Base-by-base conservation (phyloP, 495 filamentous ascomycete species). In the Niebla homalea region DNA sequence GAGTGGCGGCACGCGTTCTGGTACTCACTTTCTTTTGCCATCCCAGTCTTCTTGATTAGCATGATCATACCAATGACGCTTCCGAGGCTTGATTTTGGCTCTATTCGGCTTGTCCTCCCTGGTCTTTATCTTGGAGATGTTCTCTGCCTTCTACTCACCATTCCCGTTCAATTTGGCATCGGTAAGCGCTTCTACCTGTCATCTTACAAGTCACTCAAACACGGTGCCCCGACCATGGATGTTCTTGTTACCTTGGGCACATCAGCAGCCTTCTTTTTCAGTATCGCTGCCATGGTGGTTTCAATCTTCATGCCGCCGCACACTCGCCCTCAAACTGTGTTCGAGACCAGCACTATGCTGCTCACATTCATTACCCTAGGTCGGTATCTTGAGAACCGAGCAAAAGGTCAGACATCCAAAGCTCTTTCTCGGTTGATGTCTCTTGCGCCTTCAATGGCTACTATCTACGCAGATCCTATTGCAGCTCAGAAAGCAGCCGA, bases 331-430 rank as follows among this genome's bases (percentile, higher is more conserved):
- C 79, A 77, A 48, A 95, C 86, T 5, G 83, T 97, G 3, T 99
- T 97, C 55, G 92, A 99, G 56, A 99, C 92, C 0, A 94, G 89
- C 62, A 96, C 88, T 20, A 99, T 97, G 93, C 77, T 99, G 20
- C 94, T 99, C 61, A 95, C 87, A 0, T 97, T 97, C 64, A 87
- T 95, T 64, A 86, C 86, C 0, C 70, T 99, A 3, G 89, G 92
- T 21, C 80, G 92, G 32, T 97, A 84, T 70, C 64, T 99, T 8
- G 92, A 99, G 64, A 99, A 97, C 57, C 73, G 85, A 14, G 92
- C 92, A 18, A 99, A 99, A 66, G 92, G 92, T 3, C 87, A 97
- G 64, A 99, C 92, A 0, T 95, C 89, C 7, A 92, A 87, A 60
- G 92, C 92, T 2, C 76, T 99, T 6, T 94, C 87, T n/a, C 73